A percentile compares a stretch with the other conserved stretches of the same genome.
Conservation (phyloP, 108 stramenopile species). For the Skeletonema grethae region DNA sequence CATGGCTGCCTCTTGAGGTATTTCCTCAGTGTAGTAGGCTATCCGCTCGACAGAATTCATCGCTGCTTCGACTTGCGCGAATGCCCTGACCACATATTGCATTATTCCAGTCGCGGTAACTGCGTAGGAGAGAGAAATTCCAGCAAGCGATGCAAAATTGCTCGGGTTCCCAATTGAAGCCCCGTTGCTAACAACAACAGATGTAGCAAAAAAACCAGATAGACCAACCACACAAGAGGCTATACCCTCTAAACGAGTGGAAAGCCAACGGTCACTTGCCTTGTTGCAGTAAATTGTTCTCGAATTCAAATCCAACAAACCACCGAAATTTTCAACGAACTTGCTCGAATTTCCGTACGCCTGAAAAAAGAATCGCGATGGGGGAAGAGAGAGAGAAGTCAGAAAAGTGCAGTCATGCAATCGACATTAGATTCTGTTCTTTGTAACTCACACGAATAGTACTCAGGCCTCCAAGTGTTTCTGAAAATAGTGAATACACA, state of each 20-base stretch:
- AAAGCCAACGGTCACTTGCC: slow-evolving; percentile 77
- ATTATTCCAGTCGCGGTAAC: slow-evolving; percentile 80
- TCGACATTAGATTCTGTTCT: no score
- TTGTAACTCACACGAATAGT: slow-evolving; percentile 73
- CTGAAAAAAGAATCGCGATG: no score
- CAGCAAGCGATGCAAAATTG: slow-evolving; percentile 71
- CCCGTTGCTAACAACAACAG: slow-evolving; percentile 55
- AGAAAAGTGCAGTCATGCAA: no score
- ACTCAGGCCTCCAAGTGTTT: slow-evolving; percentile 88
- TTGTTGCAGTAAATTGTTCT: slow-evolving; percentile 68
- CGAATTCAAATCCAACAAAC: slow-evolving; percentile 65
- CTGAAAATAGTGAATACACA: slow-evolving; percentile 93
- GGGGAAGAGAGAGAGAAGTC: no score
- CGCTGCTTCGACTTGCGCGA: slow-evolving; percentile 86
- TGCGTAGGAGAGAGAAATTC: slow-evolving; percentile 86
- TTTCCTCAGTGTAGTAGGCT: slow-evolving; percentile 71
- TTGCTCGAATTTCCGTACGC: slow-evolving; percentile 61
- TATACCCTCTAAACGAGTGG: slow-evolving; percentile 73
- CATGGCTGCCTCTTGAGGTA: slow-evolving; percentile 73
- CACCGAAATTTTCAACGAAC: slow-evolving; percentile 64
- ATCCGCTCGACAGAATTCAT: slow-evolving; percentile 93
- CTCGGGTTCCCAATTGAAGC: slow-evolving; percentile 32
- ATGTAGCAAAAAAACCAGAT: slow-evolving; percentile 66
- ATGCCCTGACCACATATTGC: slow-evolving; percentile 82
- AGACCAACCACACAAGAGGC: slow-evolving; percentile 64